phyloP scores from a whole-genome alignment of 2,329 filamentous ascomycete species.

The Capronia americana region DNA sequence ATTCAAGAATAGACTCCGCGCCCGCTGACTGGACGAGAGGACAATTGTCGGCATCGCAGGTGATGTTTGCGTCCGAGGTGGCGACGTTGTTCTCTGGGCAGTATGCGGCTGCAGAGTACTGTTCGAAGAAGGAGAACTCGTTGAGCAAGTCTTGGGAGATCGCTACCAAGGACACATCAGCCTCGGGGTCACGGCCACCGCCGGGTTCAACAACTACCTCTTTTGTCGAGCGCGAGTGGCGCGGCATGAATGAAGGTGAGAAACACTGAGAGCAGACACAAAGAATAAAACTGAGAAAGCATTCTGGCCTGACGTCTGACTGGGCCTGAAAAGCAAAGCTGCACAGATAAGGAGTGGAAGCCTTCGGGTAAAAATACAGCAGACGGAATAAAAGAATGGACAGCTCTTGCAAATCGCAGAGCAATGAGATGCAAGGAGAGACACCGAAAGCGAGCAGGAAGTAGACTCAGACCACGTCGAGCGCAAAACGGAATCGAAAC shows the following conservation, averaged over 20 bases:
- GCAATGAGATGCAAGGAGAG: not conserved
- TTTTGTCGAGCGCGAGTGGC: constrained; percentile 19
- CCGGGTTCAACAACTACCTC: constrained; percentile 14
- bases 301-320: constrained; percentile 13
- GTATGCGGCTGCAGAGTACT: constrained; percentile 62
- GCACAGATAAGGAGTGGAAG: not conserved
- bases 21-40: constrained; percentile 55
- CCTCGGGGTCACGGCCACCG: not conserved
- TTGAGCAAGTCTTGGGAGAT: constrained; percentile 51
- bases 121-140: constrained; percentile 55
- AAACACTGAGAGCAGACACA: not conserved
- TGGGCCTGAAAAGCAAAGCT: not conserved
- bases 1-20: constrained; percentile 56
- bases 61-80: constrained; percentile 49
- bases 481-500: not conserved
- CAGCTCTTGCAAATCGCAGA: constrained; percentile 6
- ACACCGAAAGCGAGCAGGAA: not conserved
- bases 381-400: constrained; percentile 8
- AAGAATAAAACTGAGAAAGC: constrained; percentile 3
- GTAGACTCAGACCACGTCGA: not conserved
- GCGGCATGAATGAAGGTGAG: constrained; percentile 8
- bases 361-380: not conserved
- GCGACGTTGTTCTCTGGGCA: constrained; percentile 57
- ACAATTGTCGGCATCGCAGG: constrained; percentile 56
- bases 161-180: constrained; percentile 37